A percentile compares a stretch with the other conserved stretches of the same genome.
Conservation (phyloP, 129 eudicot species). For the Lactuca saligna region DNA sequence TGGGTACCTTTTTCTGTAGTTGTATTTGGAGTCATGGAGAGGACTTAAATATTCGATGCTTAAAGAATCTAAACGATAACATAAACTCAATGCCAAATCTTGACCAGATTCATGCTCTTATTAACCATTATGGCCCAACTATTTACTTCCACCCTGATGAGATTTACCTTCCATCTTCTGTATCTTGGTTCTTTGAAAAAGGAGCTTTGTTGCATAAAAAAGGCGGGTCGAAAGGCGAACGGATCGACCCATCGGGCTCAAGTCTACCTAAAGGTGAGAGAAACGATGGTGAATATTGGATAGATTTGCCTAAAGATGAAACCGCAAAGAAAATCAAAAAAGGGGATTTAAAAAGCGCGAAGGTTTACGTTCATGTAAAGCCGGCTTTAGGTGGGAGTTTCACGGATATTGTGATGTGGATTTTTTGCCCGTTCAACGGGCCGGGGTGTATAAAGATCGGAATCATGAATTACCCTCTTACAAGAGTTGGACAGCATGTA, state of each 20-base stretch:
- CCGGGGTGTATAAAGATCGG: conserved; percentile 78
- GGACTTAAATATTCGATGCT: conserved; percentile 52
- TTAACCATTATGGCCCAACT: conserved; percentile 81
- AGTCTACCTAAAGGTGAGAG: conserved; percentile 75
- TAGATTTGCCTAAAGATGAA: conserved; percentile 65
- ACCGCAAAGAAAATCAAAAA: conserved; percentile 45
- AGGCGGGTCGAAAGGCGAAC: conserved; percentile 44
- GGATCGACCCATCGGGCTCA: conserved; percentile 59
- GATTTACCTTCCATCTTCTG: conserved; percentile 80
- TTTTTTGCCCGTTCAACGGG: conserved; percentile 89
- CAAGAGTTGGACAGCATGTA: conserved; percentile 76
- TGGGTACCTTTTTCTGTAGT: conserved; percentile 78
- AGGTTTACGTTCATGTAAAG: conserved; percentile 74
- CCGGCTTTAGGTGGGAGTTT: conserved; percentile 90
- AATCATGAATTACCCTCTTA: conserved; percentile 48
- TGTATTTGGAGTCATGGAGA: conserved; percentile 43
- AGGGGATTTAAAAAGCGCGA: conserved; percentile 74
- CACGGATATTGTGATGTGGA: conserved; percentile 88
- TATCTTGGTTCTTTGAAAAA: conserved; percentile 75
- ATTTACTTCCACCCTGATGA: conserved; percentile 83
- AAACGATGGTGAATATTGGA: conserved; percentile 79
- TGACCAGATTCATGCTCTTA: conserved; percentile 45
- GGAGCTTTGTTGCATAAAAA: conserved; percentile 61
- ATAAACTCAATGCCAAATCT: conserved; percentile 79
- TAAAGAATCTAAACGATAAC: conserved; percentile 54